Base-by-base conservation (phyloP, 2,329 filamentous ascomycete species). In the Alternaria panax region DNA sequence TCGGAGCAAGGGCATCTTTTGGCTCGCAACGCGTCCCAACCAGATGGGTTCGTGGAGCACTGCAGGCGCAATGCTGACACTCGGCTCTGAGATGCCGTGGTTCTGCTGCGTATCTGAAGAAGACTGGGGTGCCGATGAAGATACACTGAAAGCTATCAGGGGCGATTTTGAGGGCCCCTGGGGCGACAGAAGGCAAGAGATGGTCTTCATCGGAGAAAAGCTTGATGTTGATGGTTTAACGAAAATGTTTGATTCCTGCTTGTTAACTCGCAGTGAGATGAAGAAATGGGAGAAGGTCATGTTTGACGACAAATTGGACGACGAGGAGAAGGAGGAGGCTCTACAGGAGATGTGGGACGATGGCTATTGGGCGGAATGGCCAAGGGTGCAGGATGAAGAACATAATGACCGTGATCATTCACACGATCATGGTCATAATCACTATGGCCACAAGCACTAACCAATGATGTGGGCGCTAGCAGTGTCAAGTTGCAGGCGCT, bases 171-270 rank as follows among this genome's bases (percentile, higher is more conserved):
- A 80, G 28, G 79, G 77, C 2, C 76, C 78, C 8, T 92, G 88
- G 88, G 89, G 88, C 0, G 90, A 92, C 65, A 82, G 89, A 1
- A 81, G 89, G 2, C 89, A 92, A 71, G 90, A 92, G 73, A 73
- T 92, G 7, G 90, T 92, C 3, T 90, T 92, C 60, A 92, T 92
- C 57, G 90, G 90, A 0, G 88, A 91, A 74, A 82, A 82, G 5
- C 80, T 92, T 14, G 82, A 90, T 50, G 69, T 81, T 1, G 69
- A 73, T 5, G 81, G 79, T 0, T 78, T 92, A 16, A 84, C 82
- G 24, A 76, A 74, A 5, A 72, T 83, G 32, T 73, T 92, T 4
- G 86, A 92, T 67, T 75, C 73, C 2, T 91, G 89, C 67, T 72
- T 92, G 24, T 73, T 92, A 3, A 82, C 83, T n/a, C 85, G 89